Base-by-base conservation (phyloP, 106 monocot genomes). In the Acorus calamus region DNA sequence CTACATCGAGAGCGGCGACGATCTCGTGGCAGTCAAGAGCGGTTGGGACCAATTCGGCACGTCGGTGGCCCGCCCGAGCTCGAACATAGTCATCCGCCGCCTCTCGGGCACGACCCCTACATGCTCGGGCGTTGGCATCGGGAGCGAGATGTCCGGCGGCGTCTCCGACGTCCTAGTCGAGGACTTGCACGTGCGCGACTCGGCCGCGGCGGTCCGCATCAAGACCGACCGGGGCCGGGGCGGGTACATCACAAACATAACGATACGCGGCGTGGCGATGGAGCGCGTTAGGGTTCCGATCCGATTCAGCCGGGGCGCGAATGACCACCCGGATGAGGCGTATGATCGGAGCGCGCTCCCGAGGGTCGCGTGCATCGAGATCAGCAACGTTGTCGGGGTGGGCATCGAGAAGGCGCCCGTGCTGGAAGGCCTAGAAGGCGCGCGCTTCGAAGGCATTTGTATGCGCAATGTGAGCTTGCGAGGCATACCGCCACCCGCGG, bases 11-110 rank as follows among this genome's bases (percentile, higher is more conserved):
- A 94, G 89, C 51, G 94, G 94, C 43, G 89, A 94, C 59, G 94
- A 94, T 44, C 66, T 94, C 11, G 86, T 94, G 10, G 94, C 89
- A 7, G 52, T 94, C 41, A 94, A 94, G 79, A 94, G 94, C 28
- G 94, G 89, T 4, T 94, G 94, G 94, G 94, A 94, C 74, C 89
- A 89, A 7, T 86, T 84, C n/a, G 93, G 93, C 3, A 79, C 76
- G 11, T 50, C 70, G 8, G 59, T 65, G 11, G 83, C 75, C 45
- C 76, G 49, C 6, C 94, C 94, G 2, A 86, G 86, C 81, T 66
- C 81, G 8, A 75, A 89, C 74, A 84, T 94, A 50, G 68, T 76
- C 51, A 67, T 94, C 43, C 73, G 68, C n/a, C 69, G 89, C 42
- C 13, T 94, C 49, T 84, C 89, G 2, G 94, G 93, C 44, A 89